phyloP scores from a whole-genome alignment of 768 basidiomycete genomes.

The Megacollybia marginata region DNA sequence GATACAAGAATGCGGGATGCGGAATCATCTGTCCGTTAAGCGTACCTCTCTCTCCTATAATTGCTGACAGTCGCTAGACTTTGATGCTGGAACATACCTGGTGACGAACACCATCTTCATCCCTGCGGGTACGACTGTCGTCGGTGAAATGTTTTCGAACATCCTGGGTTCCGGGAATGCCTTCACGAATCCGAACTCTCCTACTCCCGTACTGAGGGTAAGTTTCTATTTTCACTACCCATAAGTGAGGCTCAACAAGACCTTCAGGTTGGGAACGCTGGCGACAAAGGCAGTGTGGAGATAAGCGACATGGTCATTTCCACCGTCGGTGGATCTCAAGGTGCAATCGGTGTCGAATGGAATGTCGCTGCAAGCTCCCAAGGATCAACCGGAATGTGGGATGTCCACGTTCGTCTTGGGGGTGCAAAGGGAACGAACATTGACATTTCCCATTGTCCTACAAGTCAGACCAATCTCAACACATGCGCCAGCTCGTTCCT shows the following conservation, averaged over 20 bases:
- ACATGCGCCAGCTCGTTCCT: constrained; percentile 60
- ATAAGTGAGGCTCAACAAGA: constrained; percentile 36
- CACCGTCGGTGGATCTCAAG: constrained; percentile 41
- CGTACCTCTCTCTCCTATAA: too few relatives aligned
- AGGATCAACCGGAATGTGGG: constrained; percentile 52
- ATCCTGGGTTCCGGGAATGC: constrained; percentile 9
- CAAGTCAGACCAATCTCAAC: constrained; percentile 26
- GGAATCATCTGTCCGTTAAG: too few relatives aligned
- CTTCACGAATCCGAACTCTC: constrained; percentile 3
- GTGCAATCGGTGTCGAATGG: constrained; percentile 65
- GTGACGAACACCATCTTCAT: constrained; percentile 51
- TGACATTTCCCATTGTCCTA: constrained; percentile 36
- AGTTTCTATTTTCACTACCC: constrained; percentile 35
- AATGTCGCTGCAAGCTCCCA: constrained; percentile 47
- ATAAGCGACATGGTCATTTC: constrained; percentile 60
- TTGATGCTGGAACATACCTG: constrained; percentile 63
- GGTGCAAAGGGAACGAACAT: constrained; percentile 49
- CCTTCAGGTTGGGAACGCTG: constrained; percentile 40
- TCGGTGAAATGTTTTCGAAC: constrained; percentile 38
- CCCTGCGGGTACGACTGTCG: constrained; percentile 48
- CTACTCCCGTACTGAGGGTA: constrained; percentile 40
- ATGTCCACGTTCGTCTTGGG: constrained; percentile 36
- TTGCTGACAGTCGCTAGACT: constrained; percentile 18
- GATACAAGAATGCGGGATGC: too few relatives aligned
- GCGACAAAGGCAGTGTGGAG: constrained; percentile 46